These are phyloP conservation scores for Theileria annulata DNA, from an alignment of 169 alveolate species.

Conservation along the genomic window DNA sequence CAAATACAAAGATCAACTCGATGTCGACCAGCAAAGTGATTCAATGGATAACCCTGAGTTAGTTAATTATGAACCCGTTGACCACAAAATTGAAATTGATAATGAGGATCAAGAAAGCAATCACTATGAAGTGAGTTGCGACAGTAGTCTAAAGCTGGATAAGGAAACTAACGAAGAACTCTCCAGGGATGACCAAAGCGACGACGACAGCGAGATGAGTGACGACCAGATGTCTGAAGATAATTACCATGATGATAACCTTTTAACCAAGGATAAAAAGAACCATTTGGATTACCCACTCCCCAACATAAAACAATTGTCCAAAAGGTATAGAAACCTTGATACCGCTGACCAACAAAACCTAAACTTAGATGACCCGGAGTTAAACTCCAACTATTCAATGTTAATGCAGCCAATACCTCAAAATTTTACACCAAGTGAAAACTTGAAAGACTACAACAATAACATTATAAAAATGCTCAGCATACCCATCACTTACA, in stretches of 20 bases:
- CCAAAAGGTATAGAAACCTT: conserved; percentile 5
- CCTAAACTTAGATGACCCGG: neutral
- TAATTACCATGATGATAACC: neutral
- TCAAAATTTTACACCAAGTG: neutral
- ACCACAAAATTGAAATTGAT: neutral
- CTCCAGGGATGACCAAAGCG: neutral
- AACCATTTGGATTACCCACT: conserved; percentile 12
- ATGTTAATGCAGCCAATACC: conserved; percentile 21
- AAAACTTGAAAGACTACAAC: neutral
- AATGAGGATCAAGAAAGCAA: neutral
- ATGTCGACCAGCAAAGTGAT: neutral
- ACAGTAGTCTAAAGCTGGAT: neutral
- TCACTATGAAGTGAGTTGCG: neutral
- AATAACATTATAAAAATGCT: conserved; percentile 12
- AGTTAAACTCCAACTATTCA: conserved; percentile 2
- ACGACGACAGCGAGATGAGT: neutral
- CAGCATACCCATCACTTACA: conserved; percentile 8
- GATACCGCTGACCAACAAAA: neutral
- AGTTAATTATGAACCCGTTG: neutral
- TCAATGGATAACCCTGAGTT: neutral
- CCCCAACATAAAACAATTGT: conserved; percentile 9
- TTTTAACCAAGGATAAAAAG: neutral
- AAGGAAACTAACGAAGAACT: neutral
- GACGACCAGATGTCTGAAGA: neutral
- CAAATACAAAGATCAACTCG: neutral